Conservation (phyloP, 148 eudicot species). For the Pouteria glomerata region DNA sequence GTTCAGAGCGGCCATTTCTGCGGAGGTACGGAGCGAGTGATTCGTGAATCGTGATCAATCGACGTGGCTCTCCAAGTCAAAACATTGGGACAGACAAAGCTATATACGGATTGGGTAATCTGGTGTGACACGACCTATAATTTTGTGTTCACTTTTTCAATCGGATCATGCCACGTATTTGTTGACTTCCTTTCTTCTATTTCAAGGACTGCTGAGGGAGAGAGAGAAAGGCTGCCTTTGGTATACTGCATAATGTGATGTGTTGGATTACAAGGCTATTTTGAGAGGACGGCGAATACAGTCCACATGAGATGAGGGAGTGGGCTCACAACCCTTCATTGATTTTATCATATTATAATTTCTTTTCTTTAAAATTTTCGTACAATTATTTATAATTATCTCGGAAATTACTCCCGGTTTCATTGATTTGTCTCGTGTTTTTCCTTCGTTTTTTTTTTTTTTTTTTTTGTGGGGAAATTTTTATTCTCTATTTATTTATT, state of each 20-base stretch:
- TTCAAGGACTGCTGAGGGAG: not conserved
- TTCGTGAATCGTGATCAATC: conserved; percentile 5
- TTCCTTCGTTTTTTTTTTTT: too few species aligned
- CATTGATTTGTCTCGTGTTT: too few species aligned
- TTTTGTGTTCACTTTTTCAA: not conserved
- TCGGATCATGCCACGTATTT: not conserved
- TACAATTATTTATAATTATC: too few species aligned
- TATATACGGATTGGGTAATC: conserved; percentile 4
- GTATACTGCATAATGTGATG: not conserved
- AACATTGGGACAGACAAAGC: not conserved
- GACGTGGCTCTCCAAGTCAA: conserved; percentile 25
- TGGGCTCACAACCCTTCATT: too few species aligned
- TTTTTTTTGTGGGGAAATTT: too few species aligned
- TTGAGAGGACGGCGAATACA: too few species aligned
- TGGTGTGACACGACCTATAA: not conserved
- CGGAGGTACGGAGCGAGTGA: conserved; percentile 12
- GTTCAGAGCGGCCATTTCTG: conserved; percentile 28
- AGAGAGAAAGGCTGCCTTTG: not conserved
- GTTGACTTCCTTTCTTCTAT: not conserved
- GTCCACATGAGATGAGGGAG: too few species aligned
- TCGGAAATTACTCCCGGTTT: too few species aligned
- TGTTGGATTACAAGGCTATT: too few species aligned
- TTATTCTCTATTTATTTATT: too few species aligned
- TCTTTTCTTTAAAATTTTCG: too few species aligned
- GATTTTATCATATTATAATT: too few species aligned